Evolutionary conservation across 306 rosid genomes (phyloP).

Genomic region (Senna tora): DNA sequence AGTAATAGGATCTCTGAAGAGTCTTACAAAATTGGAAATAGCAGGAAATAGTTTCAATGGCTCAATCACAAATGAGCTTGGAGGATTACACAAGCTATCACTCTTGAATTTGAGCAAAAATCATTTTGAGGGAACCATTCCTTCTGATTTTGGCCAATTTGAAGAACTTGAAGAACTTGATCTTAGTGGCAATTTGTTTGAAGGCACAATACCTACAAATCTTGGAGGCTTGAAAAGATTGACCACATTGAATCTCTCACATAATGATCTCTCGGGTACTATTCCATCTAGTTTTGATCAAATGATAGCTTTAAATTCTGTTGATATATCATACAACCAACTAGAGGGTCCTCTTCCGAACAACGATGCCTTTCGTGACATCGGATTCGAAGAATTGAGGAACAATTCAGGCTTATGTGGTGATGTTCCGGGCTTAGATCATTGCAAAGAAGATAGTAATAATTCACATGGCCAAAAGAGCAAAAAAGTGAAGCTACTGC

Average conservation of each 20-base stretch:
- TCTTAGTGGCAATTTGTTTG: slow-evolving; percentile 39
- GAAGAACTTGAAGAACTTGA: slow-evolving; percentile 41
- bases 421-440: slow-evolving; percentile 18
- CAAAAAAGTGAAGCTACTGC: neutral
- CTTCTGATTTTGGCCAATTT: slow-evolving; percentile 32
- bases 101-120: slow-evolving; percentile 38
- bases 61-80: slow-evolving; percentile 31
- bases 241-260: slow-evolving; percentile 47
- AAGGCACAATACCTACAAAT: slow-evolving; percentile 28
- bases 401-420: slow-evolving; percentile 32
- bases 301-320: slow-evolving; percentile 35
- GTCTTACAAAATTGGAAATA: slow-evolving; percentile 32
- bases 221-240: slow-evolving; percentile 31
- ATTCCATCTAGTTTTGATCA: slow-evolving; percentile 39
- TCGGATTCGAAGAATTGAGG: slow-evolving; percentile 11
- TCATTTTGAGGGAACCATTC: slow-evolving; percentile 38
- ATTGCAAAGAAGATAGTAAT: neutral
- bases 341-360: slow-evolving; percentile 33
- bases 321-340: slow-evolving; percentile 44
- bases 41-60: slow-evolving; percentile 39
- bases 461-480: neutral
- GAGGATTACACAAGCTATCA: neutral
- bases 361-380: neutral
- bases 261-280: slow-evolving; percentile 41
- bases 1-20: slow-evolving; percentile 27